These are phyloP conservation scores for Nigrospora osmanthi DNA, from an alignment of 2,329 filamentous ascomycete species.

Conservation along the genomic window DNA sequence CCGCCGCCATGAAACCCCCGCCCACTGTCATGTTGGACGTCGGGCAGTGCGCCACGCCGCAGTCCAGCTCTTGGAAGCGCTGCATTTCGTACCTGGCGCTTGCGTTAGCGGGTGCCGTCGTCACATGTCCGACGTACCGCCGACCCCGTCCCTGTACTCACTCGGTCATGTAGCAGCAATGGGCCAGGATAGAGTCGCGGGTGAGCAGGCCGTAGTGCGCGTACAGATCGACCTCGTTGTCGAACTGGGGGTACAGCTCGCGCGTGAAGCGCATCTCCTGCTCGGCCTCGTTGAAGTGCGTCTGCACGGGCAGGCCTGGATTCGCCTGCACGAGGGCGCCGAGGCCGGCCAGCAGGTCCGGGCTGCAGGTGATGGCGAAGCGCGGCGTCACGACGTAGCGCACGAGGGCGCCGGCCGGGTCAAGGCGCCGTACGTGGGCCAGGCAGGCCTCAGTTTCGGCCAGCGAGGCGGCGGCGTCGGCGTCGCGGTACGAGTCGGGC, in stretches of 20 bases:
- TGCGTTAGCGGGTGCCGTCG: no score
- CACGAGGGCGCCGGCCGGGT: slow-evolving; percentile 34
- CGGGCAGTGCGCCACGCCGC: slow-evolving; percentile 58
- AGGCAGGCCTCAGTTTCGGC: slow-evolving; percentile 41
- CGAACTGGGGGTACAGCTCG: slow-evolving; percentile 46
- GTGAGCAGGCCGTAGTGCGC: slow-evolving; percentile 45
- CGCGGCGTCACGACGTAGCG: slow-evolving; percentile 47
- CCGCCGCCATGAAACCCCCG: slow-evolving; percentile 55
- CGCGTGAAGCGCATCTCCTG: slow-evolving; percentile 50
- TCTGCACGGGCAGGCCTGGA: slow-evolving; percentile 49
- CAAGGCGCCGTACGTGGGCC: slow-evolving; percentile 33
- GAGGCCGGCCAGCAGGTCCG: slow-evolving; percentile 44
- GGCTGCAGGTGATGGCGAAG: slow-evolving; percentile 53
- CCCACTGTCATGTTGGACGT: slow-evolving; percentile 56
- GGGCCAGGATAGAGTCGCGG: slow-evolving; percentile 52
- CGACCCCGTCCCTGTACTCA: no score
- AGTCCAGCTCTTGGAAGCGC: slow-evolving; percentile 35
- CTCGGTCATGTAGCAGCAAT: slow-evolving; percentile 55
- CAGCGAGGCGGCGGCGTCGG: slow-evolving; percentile 36
- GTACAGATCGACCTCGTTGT: slow-evolving; percentile 54
- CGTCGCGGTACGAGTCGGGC: slow-evolving; percentile 46
- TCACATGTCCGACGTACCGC: no score
- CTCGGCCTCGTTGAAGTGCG: slow-evolving; percentile 59
- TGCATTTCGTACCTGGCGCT: slow-evolving; percentile 36
- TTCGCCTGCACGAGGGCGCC: slow-evolving; percentile 43